These are phyloP conservation scores for Lachnellula cervina DNA, from an alignment of 2,329 filamentous ascomycete genomes.

Conservation along the genomic window DNA sequence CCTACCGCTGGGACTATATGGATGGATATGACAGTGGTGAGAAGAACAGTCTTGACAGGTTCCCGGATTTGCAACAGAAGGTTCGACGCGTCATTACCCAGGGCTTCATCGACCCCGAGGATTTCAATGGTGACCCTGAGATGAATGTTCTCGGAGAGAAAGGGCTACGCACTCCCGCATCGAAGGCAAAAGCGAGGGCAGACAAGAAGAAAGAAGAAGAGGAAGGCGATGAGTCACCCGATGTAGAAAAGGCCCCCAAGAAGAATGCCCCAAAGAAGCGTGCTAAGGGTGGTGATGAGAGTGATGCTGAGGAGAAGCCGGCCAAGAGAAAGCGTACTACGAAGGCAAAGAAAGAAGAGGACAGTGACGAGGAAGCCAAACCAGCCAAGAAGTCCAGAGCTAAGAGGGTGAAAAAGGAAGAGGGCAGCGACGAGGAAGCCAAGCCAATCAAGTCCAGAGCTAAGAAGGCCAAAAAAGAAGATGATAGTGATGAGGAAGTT, in stretches of 20 bases:
- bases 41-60: slow-evolving; percentile 42
- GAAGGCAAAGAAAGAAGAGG: slow-evolving; percentile 22
- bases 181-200: slow-evolving; percentile 21
- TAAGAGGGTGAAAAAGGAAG: slow-evolving; percentile 17
- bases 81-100: slow-evolving; percentile 65
- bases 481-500: slow-evolving; percentile 13
- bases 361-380: slow-evolving; percentile 14
- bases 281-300: slow-evolving; percentile 2
- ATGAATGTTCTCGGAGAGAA: slow-evolving; percentile 31
- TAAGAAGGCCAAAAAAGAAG: slow-evolving; percentile 21
- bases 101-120: slow-evolving; percentile 77
- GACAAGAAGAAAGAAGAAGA: slow-evolving; percentile 11
- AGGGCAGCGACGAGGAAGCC: slow-evolving; percentile 10
- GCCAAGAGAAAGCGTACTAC: slow-evolving; percentile 37
- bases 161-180: slow-evolving; percentile 21
- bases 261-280: slow-evolving; percentile 5
- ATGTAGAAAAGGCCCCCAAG: slow-evolving; percentile 6
- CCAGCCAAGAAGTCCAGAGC: slow-evolving; percentile 25
- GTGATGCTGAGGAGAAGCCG: slow-evolving; percentile 24
- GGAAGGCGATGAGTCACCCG: slow-evolving; percentile 13
- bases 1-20: slow-evolving; percentile 36
- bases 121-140: slow-evolving; percentile 69
- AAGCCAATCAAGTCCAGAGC: slow-evolving; percentile 8
- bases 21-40: slow-evolving; percentile 76
- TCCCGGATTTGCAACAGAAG: slow-evolving; percentile 66